These are phyloP conservation scores for Naganishia albida DNA, from an alignment of 1,284 basidiomycete genomes.

Conservation along the genomic window DNA sequence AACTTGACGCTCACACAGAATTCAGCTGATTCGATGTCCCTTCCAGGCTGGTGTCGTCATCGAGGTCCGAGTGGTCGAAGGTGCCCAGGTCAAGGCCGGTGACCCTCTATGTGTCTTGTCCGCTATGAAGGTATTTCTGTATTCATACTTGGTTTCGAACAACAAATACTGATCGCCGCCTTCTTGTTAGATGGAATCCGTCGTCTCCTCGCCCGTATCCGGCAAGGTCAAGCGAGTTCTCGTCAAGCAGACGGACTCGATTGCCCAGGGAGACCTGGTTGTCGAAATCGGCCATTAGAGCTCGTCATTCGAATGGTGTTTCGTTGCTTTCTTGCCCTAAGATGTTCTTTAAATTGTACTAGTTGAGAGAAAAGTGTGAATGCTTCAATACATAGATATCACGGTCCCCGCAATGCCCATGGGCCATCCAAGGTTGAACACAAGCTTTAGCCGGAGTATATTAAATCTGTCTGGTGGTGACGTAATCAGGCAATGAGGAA, in stretches of 20 bases:
- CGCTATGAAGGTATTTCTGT: constrained; percentile 75
- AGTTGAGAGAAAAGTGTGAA: too few relatives aligned
- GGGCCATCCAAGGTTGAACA: too few relatives aligned
- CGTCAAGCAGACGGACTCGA: constrained; percentile 65
- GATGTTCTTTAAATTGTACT: too few relatives aligned
- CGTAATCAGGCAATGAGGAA: too few relatives aligned
- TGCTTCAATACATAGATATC: too few relatives aligned
- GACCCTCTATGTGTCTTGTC: constrained; percentile 73
- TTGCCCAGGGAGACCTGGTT: constrained; percentile 52
- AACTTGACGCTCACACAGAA: not conserved
- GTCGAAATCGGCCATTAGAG: constrained; percentile 49
- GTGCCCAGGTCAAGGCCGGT: constrained; percentile 94
- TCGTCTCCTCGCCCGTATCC: constrained; percentile 90
- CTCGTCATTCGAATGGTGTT: too few relatives aligned
- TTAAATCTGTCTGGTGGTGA: too few relatives aligned
- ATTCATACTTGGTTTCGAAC: not conserved
- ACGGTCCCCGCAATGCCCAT: too few relatives aligned
- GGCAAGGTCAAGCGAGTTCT: constrained; percentile 91
- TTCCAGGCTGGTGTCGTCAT: constrained; percentile 89
- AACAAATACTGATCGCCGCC: not conserved
- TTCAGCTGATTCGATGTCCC: not conserved
- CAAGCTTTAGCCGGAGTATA: too few relatives aligned
- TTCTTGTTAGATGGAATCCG: constrained; percentile 81
- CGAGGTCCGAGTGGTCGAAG: constrained; percentile 95
- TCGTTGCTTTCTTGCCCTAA: too few relatives aligned